Base-by-base conservation (phyloP, 2,329 filamentous ascomycete species). In the Trichoderma pleuroti region DNA sequence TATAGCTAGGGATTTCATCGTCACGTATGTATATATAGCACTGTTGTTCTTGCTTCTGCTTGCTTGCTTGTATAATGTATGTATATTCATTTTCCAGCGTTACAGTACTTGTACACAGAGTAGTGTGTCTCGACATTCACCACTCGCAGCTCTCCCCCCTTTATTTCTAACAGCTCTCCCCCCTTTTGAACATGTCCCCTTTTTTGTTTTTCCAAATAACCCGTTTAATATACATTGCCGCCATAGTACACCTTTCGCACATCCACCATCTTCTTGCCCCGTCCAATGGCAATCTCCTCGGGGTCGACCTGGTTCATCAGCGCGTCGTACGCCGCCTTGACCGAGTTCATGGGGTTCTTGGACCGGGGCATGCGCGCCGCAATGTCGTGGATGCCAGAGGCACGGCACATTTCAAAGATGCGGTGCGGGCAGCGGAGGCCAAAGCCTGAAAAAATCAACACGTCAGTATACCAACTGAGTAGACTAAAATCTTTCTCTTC, bases 241-340 rank as follows among this genome's bases (percentile, higher is more conserved):
- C 93, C 94, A 82, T 98, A 98, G 84, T 99, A 99, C 78, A 98
- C 96, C 86, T 96, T 98, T 76, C 96, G 87, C 74, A 95, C 93
- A 84, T 99, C 96, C 39, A 99, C 94, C 78, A 99, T 81, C 87
- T 99, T 99, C 88, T 93, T 95, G 72, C 96, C 95, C 74, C 94
- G 85, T 66, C 93, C 95, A 63, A 92, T 87, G 70, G 96, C 96
- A 78, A 99, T 91, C 78, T 95, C 90, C 80, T 98, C 93, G 34
- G 96, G 96, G 78, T 97, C 86, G 72, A 89, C 89, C 84, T 99
- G 96, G 84, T 86, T 92, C 80, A 89, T 88, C 73, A 99, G 85
- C 6, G 94, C 95, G 80, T 95, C 81, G 82, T 92, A 93, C 52
- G 93, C 88, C 16, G 96, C 96, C 84, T 98, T 98, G 83, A 97